Evolutionary conservation across 2,329 filamentous ascomycete genomes (phyloP), one percentile per base, ranked within the genome.

Genomic region (Cordyceps pruinosa): DNA sequence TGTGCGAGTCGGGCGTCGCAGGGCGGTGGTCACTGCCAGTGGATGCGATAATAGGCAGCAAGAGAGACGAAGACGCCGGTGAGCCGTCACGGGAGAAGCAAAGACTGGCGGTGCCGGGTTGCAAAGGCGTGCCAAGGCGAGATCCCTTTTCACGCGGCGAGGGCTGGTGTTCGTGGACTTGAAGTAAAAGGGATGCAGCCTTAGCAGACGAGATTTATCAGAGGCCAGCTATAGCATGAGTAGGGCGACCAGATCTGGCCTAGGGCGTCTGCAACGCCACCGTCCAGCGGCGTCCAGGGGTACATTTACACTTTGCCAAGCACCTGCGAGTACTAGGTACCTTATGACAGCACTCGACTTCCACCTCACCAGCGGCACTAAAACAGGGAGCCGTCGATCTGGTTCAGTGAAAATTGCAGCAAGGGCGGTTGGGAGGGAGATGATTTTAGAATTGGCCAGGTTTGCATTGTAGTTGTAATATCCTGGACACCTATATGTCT

Each of bases 221-320:
- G 53, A 56, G 53, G 53, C 53, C 53, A 56, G 45, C 44, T 56
- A 56, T 42, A n/a, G 28, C 19, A 28, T n/a, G 42, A 47, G 52
- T 48, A 56, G 46, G 28, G 44, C 45, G 23, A 37, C 54, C 54
- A 56, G 25, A 49, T 49, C 44, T n/a, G 45, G 54, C 5, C n/a
- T 56, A 56, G 54, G 45, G 45, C 21, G 13, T 53, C 50, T 41
- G 26, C 25, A 44, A 26, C 50, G 30, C 28, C 19, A 7, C 34
- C 5, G 48, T 25, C 7, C n/a, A 25, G 17, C 25, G 17, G 10
- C 4, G 51, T 34, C 21, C 5, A 35, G 30, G 23, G 41, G 41
- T 54, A 54, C 51, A 13, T 54, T 34, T 26, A 9, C 9, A 10
- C 13, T 15, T 26, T 12, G 30, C 21, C 21, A 2, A 21, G 26